These are phyloP conservation scores for Suillus variegatus DNA, from an alignment of 768 basidiomycete genomes.

Conservation along the genomic window DNA sequence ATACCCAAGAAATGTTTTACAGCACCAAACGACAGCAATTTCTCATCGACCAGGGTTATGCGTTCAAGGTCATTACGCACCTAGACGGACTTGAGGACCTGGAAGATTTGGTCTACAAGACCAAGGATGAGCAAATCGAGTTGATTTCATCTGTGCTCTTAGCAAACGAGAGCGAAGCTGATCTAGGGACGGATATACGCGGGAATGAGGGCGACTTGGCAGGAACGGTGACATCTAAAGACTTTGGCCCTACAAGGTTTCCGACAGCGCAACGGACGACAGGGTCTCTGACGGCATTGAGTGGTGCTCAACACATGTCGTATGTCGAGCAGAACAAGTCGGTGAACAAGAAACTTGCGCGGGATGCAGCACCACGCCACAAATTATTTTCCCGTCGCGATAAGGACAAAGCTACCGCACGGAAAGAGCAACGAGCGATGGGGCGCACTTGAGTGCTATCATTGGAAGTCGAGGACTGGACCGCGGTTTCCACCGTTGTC, in stretches of 20 bases:
- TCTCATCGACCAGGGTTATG: conserved; percentile 97
- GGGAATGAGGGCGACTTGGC: conserved; percentile 84
- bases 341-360: conserved; percentile 78
- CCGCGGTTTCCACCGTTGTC: conserved; percentile 4
- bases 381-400: conserved; percentile 85
- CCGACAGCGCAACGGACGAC: conserved; percentile 75
- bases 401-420: conserved; percentile 62
- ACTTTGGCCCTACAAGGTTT: conserved; percentile 72
- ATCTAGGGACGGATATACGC: conserved; percentile 81
- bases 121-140: conserved; percentile 92
- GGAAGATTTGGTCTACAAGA: conserved; percentile 89
- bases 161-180: conserved; percentile 88
- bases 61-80: conserved; percentile 99
- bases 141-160: conserved; percentile 90
- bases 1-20: conserved; percentile 99
- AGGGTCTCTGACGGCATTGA: conserved; percentile 80
- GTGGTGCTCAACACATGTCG: conserved; percentile 90
- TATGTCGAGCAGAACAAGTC: conserved; percentile 92
- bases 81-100: conserved; percentile 88
- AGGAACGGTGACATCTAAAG: conserved; percentile 84
- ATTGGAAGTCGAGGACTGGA: not conserved
- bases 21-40: conserved; percentile 99
- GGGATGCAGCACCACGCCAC: conserved; percentile 56
- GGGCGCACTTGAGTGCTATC: conserved; percentile 25
- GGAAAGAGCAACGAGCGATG: conserved; percentile 43